Percentiles rank a stretch among this genome's conserved stretches.
phyloP scores from a whole-genome alignment of 768 basidiomycete genomes.

The Asterophora lycoperdoides region DNA sequence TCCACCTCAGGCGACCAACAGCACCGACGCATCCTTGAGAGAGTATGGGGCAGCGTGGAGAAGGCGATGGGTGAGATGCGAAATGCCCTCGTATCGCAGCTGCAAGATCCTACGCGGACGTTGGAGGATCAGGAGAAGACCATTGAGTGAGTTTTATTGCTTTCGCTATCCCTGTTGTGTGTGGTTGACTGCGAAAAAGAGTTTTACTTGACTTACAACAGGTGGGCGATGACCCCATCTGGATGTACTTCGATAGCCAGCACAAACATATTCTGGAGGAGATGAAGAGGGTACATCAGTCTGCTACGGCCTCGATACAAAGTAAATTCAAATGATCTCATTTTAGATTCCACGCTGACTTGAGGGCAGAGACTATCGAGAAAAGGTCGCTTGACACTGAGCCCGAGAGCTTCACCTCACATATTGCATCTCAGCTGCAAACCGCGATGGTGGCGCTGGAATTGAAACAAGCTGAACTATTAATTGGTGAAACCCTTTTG shows the following conservation, averaged over 20 bases:
- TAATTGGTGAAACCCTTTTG: slow-evolving; percentile 45
- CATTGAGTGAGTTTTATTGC: slow-evolving; percentile 65
- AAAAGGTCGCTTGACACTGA: slow-evolving; percentile 34
- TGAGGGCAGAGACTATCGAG: slow-evolving; percentile 41
- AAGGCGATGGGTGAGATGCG: slow-evolving; percentile 93
- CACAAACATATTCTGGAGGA: slow-evolving; percentile 80
- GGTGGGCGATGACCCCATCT: slow-evolving; percentile 83
- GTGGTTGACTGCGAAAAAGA: slow-evolving; percentile 37
- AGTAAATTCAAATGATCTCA: slow-evolving; percentile 27
- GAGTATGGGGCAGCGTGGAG: slow-evolving; percentile 94
- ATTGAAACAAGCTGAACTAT: slow-evolving; percentile 55
- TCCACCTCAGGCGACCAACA: slow-evolving; percentile 58
- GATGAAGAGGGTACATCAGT: slow-evolving; percentile 61
- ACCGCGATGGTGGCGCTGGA: slow-evolving; percentile 57
- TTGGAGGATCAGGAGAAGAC: slow-evolving; percentile 97
- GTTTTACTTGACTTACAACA: slow-evolving; percentile 87
- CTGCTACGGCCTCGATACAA: slow-evolving; percentile 52
- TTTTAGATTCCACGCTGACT: slow-evolving; percentile 1
- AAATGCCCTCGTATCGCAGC: slow-evolving; percentile 64
- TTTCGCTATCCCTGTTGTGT: not conserved
- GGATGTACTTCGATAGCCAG: slow-evolving; percentile 94
- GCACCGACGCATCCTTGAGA: slow-evolving; percentile 90
- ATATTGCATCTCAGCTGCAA: slow-evolving; percentile 56
- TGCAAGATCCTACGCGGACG: slow-evolving; percentile 74
- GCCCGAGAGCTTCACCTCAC: slow-evolving; percentile 35